Evolutionary conservation across 768 basidiomycete species (phyloP).

Genomic region (Lentinula sp.): DNA sequence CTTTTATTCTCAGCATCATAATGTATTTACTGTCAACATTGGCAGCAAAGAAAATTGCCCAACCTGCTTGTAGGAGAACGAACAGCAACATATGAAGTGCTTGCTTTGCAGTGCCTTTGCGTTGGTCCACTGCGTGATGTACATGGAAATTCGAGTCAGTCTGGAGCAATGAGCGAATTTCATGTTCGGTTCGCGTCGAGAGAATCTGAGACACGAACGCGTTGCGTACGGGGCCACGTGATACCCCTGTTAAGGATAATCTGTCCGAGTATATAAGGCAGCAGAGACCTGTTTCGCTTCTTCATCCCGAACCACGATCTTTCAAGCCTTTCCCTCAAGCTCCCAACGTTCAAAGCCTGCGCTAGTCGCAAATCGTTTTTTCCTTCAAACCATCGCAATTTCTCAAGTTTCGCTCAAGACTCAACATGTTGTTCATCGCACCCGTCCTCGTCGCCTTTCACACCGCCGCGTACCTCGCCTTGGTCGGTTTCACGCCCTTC

Average conservation of each 20-base stretch:
- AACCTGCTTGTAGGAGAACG: no score
- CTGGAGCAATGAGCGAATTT: no score
- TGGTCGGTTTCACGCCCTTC: constrained; percentile 24
- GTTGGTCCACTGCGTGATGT: no score
- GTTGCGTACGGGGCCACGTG: background rate
- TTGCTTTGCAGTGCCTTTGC: no score
- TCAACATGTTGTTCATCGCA: constrained; percentile 25
- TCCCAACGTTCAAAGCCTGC: background rate
- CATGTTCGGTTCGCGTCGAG: no score
- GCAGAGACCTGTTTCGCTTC: background rate
- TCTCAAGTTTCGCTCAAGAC: constrained; percentile 4
- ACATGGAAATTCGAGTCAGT: no score
- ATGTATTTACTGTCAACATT: no score
- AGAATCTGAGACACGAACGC: no score
- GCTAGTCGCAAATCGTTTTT: constrained; percentile 17
- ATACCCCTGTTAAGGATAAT: background rate
- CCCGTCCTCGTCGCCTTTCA: constrained; percentile 31
- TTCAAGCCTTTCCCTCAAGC: background rate
- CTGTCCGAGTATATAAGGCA: background rate
- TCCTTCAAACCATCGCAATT: constrained; percentile 10
- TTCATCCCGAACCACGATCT: constrained; percentile 7
- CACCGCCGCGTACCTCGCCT: constrained; percentile 29
- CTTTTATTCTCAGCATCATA: no score
- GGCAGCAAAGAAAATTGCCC: no score
- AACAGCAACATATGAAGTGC: no score